phyloP scores from a whole-genome alignment of 345 rosid genomes.

The Kernera saxatilis region DNA sequence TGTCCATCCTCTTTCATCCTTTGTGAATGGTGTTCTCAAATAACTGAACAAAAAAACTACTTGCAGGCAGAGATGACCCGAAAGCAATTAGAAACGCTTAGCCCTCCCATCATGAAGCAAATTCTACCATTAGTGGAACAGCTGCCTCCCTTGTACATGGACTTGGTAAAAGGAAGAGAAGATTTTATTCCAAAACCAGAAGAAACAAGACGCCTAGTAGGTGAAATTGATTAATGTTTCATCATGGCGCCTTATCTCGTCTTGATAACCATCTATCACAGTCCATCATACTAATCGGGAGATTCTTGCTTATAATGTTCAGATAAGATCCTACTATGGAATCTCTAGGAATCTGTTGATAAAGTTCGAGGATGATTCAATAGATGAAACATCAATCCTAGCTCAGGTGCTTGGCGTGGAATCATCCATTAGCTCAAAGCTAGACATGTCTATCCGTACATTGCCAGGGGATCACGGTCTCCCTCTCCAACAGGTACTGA shows the following conservation, averaged over 20 bases:
- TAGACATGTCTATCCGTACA: slow-evolving; percentile 88
- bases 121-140: slow-evolving; percentile 92
- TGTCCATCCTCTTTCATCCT: neutral
- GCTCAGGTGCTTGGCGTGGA: slow-evolving; percentile 91
- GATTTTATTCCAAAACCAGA: slow-evolving; percentile 93
- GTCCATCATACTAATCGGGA: neutral
- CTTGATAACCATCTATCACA: neutral
- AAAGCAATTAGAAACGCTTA: slow-evolving; percentile 82
- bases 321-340: slow-evolving; percentile 93
- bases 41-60: slow-evolving; percentile 1
- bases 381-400: slow-evolving; percentile 81
- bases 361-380: slow-evolving; percentile 78
- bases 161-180: slow-evolving; percentile 90
- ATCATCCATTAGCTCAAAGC: slow-evolving; percentile 84
- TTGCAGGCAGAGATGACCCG: slow-evolving; percentile 93
- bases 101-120: slow-evolving; percentile 96
- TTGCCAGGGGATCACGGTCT: slow-evolving; percentile 95
- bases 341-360: slow-evolving; percentile 86
- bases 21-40: neutral
- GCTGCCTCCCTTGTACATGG: slow-evolving; percentile 94
- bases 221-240: slow-evolving; percentile 30
- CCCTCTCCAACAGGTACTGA: slow-evolving; percentile 84
- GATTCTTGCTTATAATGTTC: slow-evolving; percentile 26
- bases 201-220: slow-evolving; percentile 90
- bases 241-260: neutral